Percentiles rank a stretch among this genome's conserved stretches.
Evolutionary conservation across 163 green algal species (phyloP).

Genomic region (Scenedesmus sp.): DNA sequence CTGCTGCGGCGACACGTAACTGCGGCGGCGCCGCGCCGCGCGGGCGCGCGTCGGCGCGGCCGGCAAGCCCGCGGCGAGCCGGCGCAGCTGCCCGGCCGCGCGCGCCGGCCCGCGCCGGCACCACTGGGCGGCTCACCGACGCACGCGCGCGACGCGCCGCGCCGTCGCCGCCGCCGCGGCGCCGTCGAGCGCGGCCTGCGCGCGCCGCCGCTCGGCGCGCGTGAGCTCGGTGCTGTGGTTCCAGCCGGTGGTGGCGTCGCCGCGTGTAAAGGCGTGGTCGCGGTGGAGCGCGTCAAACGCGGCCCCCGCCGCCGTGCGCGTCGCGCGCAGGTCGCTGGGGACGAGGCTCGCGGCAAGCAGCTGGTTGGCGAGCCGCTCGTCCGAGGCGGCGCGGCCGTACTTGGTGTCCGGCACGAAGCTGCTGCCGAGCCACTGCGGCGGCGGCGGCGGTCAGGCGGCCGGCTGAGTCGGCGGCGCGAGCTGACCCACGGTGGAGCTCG

Average conservation of each 20-base stretch:
- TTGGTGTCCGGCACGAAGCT: slow-evolving; percentile 20
- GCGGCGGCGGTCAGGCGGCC: no score
- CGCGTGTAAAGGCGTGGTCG: slow-evolving; percentile 30
- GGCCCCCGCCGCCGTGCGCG: not conserved
- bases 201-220: not conserved
- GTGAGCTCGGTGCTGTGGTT: slow-evolving; percentile 23
- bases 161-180: no score
- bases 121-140: no score
- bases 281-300: slow-evolving; percentile 10
- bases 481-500: not conserved
- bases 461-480: no score
- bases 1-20: not conserved
- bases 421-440: slow-evolving; percentile 30
- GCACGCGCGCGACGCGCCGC: not conserved
- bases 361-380: slow-evolving; percentile 28
- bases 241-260: slow-evolving; percentile 12
- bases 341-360: slow-evolving; percentile 1
- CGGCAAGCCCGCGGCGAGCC: no score
- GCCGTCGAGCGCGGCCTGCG: no score
- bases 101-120: no score
- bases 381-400: slow-evolving; percentile 3
- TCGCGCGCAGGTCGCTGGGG: slow-evolving; percentile 14
- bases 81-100: no score
- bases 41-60: no score
- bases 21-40: not conserved